Evolutionary conservation across 768 basidiomycete genomes (phyloP).

Genomic region (Leccinum aurantiacum): DNA sequence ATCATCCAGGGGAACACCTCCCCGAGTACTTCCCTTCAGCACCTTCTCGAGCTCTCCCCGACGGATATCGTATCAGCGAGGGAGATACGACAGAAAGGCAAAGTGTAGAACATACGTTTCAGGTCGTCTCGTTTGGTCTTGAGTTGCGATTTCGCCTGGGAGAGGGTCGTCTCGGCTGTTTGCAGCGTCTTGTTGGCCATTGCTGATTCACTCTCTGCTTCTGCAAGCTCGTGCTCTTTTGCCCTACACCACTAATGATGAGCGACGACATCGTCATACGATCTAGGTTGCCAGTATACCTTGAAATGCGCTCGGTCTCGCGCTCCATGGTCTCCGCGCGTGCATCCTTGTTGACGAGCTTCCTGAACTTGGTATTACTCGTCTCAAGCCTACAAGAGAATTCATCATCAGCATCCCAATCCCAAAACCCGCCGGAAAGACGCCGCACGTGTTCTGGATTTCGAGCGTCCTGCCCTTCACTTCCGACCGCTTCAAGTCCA

Average conservation of each 20-base stretch:
- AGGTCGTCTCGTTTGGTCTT: slow-evolving; percentile 62
- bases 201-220: slow-evolving; percentile 34
- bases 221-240: slow-evolving; percentile 59
- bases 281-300: slow-evolving; percentile 39
- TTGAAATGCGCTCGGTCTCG: slow-evolving; percentile 57
- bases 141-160: slow-evolving; percentile 58
- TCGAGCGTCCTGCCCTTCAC: slow-evolving; percentile 63
- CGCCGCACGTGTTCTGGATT: slow-evolving; percentile 63
- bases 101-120: slow-evolving; percentile 44
- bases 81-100: not conserved
- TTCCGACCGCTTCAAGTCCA: slow-evolving; percentile 74
- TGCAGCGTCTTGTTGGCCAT: slow-evolving; percentile 58
- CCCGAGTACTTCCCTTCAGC: slow-evolving; percentile 41
- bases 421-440: not conserved
- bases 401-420: slow-evolving; percentile 2
- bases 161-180: slow-evolving; percentile 60
- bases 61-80: not conserved
- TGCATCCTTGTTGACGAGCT: slow-evolving; percentile 61
- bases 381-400: slow-evolving; percentile 54
- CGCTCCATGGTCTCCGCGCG: slow-evolving; percentile 68
- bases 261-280: not conserved
- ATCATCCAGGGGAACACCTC: slow-evolving; percentile 42
- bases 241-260: slow-evolving; percentile 43
- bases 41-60: slow-evolving; percentile 41
- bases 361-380: slow-evolving; percentile 60